Conservation (phyloP, 768 basidiomycete genomes). For the Tephrocybe sp. region DNA sequence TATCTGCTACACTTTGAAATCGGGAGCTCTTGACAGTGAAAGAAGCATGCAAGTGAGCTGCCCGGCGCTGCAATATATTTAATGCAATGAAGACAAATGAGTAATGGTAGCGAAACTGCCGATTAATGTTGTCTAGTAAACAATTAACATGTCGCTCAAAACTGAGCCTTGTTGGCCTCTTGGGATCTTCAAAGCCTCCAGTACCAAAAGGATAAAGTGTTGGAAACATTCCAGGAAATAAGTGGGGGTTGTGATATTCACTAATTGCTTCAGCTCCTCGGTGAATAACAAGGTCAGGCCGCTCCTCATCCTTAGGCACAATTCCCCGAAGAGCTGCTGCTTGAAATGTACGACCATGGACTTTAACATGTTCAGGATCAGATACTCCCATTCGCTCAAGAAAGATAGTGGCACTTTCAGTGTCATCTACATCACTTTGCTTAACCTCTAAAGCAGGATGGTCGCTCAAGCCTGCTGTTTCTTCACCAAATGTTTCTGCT, state of each 20-base stretch:
- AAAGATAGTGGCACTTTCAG: slow-evolving; percentile 6
- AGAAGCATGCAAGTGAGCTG: slow-evolving; percentile 28
- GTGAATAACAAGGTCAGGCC: no score
- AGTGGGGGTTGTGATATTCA: slow-evolving; percentile 30
- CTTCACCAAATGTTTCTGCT: slow-evolving; percentile 17
- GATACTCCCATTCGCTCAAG: no score
- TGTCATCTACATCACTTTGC: not conserved
- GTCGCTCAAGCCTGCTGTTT: slow-evolving; percentile 24
- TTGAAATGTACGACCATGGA: slow-evolving; percentile 21
- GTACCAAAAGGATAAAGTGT: slow-evolving; percentile 41
- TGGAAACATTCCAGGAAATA: slow-evolving; percentile 34
- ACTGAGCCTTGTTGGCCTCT: slow-evolving; percentile 16
- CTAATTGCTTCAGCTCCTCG: slow-evolving; percentile 21
- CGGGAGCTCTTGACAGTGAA: slow-evolving; percentile 24
- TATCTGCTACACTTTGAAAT: slow-evolving; percentile 25
- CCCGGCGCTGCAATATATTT: slow-evolving; percentile 37
- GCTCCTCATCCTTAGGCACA: not conserved
- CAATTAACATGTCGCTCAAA: slow-evolving; percentile 34
- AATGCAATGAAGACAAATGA: slow-evolving; percentile 41
- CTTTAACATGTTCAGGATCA: no score
- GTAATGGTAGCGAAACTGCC: slow-evolving; percentile 33
- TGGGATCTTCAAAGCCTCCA: slow-evolving; percentile 38
- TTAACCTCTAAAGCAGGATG: slow-evolving; percentile 20
- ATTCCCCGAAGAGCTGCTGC: slow-evolving; percentile 26
- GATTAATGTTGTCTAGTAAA: slow-evolving; percentile 28